Evolutionary conservation across 345 rosid genomes (phyloP), one percentile per base, ranked within the genome.

Genomic region (Euphorbia tirucalli): DNA sequence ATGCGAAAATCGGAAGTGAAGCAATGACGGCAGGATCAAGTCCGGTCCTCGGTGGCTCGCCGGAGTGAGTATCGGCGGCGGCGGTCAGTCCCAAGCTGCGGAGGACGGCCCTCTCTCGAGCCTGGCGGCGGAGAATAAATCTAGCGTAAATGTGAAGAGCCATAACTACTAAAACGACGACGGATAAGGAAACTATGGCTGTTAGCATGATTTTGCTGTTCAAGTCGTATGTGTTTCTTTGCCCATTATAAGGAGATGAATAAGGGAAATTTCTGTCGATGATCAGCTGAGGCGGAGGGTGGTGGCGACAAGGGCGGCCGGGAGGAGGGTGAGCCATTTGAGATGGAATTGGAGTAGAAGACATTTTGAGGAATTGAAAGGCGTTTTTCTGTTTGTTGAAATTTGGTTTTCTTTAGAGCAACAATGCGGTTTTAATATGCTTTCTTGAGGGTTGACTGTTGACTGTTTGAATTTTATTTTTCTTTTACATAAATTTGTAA

Each of bases 1-100:
- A 83, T 0, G 69, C 69, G 52, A 86, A 85, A 7, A 68, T 59
- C 2, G 98, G 96, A 27, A 93, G 79, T 15, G 87, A 78, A 37
- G 88, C 83, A 57, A 89, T 86, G 78, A 82, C 69, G 16, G 39
- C 16, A 1, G 83, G 83, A 55, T 85, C 78, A 15, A 89, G 89
- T 24, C 97, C 90, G 57, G 80, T 75, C 46, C 19, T 65, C 4
- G 72, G 63, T 9, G 71, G 72, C 75, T 76, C 72, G 3, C 46
- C 44, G 63, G 80, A 27, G 27, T 58, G 50, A 24, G 32, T 3
- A 5, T 52, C 41, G 1, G 25, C 21, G 16, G 63, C 41, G 0
- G 24, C 13, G 14, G 52, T 21, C 0, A 58, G 11, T 14, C 67
- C 75, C 1, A 71, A 35, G 24, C 56, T 4, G 21, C 25, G 21